Evolutionary conservation across 176 grass and related monocot species (phyloP).

Genomic region (Carex scoparia): DNA sequence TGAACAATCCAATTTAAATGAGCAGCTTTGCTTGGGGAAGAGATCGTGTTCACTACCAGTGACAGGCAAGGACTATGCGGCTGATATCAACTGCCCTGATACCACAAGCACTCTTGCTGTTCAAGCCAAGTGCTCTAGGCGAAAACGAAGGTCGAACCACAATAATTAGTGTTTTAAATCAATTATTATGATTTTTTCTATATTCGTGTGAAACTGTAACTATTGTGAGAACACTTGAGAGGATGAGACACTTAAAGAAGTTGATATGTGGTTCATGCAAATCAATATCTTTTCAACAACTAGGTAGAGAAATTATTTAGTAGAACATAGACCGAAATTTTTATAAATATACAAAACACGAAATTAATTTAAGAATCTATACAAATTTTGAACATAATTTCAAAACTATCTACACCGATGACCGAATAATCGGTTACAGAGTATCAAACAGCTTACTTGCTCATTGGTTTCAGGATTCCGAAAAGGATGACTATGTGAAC

Average conservation of each 20-base stretch:
- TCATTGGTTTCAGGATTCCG: no score
- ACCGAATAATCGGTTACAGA: no score
- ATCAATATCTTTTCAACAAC: background rate
- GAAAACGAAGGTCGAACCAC: conserved; percentile 14
- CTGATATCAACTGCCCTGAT: conserved; percentile 51
- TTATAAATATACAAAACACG: no score
- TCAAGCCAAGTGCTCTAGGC: conserved; percentile 85
- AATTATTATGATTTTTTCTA: background rate
- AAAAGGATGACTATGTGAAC: no score
- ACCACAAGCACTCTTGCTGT: conserved; percentile 68
- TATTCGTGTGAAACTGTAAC: background rate
- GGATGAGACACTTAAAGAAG: background rate
- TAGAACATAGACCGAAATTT: background rate
- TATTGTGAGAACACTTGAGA: background rate
- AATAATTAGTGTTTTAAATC: conserved; percentile 30
- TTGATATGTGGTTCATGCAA: background rate
- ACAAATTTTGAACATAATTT: no score
- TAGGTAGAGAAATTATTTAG: background rate
- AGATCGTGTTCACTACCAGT: conserved; percentile 43
- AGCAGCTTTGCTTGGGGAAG: conserved; percentile 58
- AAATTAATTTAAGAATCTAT: no score
- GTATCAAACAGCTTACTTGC: no score
- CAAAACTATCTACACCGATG: no score
- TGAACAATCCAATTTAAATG: conserved; percentile 7
- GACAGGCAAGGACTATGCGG: conserved; percentile 44